Conservation (phyloP, 1,284 basidiomycete species). For the Ceratobasidium papillatum region DNA sequence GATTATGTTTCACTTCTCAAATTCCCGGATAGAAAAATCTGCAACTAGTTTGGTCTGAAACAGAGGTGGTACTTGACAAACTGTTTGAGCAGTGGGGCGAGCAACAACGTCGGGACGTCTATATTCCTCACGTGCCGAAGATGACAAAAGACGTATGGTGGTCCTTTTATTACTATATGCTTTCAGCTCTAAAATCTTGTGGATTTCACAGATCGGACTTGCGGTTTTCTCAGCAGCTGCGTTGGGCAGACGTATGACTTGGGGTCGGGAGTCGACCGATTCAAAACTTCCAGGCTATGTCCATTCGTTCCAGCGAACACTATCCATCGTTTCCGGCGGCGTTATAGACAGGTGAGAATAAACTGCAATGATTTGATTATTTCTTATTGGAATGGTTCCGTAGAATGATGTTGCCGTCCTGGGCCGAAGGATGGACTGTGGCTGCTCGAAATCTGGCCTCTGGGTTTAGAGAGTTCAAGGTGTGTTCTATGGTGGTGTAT, state of each 20-base stretch:
- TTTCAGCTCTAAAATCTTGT: background rate
- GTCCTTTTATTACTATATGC: background rate
- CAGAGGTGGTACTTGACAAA: background rate
- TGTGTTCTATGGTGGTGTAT: background rate
- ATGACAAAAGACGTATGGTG: background rate
- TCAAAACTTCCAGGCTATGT: background rate
- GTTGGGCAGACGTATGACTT: background rate
- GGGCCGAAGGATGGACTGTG: background rate
- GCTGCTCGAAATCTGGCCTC: background rate
- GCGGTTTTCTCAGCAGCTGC: constrained; percentile 12
- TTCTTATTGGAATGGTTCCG: background rate
- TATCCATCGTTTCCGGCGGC: background rate
- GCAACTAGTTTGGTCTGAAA: constrained; percentile 17
- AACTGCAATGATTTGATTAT: background rate
- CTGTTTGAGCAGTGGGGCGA: constrained; percentile 9
- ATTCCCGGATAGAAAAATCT: constrained; percentile 10
- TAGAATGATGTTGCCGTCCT: background rate
- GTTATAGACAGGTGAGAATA: background rate
- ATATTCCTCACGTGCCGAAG: background rate
- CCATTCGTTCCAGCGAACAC: background rate
- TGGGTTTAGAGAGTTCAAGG: constrained; percentile 4
- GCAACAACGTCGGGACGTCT: background rate
- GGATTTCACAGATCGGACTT: background rate
- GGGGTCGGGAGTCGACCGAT: background rate
- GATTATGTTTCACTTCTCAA: no score